Conservation (phyloP, 208 protist species). For the Trypanosomatidae sp. region DNA sequence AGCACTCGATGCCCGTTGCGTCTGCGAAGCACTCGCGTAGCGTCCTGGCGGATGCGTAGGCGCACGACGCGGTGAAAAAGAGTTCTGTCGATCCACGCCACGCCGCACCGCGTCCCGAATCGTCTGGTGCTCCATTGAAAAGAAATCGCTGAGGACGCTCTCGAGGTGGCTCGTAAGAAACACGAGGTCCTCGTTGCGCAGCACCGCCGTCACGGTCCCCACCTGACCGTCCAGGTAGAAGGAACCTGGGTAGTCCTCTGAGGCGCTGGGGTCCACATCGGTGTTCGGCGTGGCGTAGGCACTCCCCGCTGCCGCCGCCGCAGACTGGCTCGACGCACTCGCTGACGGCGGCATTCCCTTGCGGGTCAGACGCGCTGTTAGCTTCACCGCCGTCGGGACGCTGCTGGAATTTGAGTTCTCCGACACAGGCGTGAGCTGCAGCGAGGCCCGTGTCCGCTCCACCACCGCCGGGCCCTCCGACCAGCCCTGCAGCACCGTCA, state of each 20-base stretch:
- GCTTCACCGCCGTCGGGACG: slow-evolving; percentile 9
- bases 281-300: not conserved
- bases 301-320: not conserved
- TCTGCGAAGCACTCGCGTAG: too few species aligned
- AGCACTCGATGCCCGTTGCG: too few species aligned
- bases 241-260: slow-evolving; percentile 23
- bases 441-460: slow-evolving; percentile 44
- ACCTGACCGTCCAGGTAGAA: slow-evolving; percentile 59
- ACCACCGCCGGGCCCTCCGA: slow-evolving; percentile 27
- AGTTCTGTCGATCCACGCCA: too few species aligned
- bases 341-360: not conserved
- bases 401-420: not conserved
- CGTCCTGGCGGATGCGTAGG: too few species aligned
- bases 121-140: slow-evolving; percentile 68
- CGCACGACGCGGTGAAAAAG: too few species aligned
- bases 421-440: slow-evolving; percentile 30
- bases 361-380: slow-evolving; percentile 16
- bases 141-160: slow-evolving; percentile 69
- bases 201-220: slow-evolving; percentile 36
- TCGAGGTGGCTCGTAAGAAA: slow-evolving; percentile 76
- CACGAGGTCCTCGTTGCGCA: slow-evolving; percentile 60
- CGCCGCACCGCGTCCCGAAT: not conserved
- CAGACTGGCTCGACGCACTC: not conserved
- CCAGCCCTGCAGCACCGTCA: slow-evolving; percentile 77
- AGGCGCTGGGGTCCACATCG: slow-evolving; percentile 11